Evolutionary conservation across 768 basidiomycete genomes (phyloP), one percentile per base, ranked within the genome.

Genomic region (Russula emetica): DNA sequence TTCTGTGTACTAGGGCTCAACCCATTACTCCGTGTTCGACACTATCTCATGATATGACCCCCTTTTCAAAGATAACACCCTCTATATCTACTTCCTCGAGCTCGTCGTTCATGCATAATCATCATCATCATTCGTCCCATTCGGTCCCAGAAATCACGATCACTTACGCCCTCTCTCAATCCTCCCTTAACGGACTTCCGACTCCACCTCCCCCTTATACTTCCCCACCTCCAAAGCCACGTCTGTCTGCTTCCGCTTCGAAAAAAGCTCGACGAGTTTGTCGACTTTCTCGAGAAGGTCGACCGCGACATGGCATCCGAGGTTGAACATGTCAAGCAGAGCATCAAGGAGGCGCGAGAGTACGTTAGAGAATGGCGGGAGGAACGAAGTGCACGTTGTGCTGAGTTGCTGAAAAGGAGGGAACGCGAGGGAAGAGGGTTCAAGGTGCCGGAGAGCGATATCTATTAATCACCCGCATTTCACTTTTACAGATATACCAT

Each of bases 281-380:
- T 67, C 44, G 59, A 63, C 40, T 50, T 68, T 36, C 61, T 69
- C 34, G 66, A 69, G 22, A 63, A 53, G 53, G 47, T 64, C 20
- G 66, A 69, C 32, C 62, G 51, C 34, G 68, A 69, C 34, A 63
- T 69, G 61, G 38, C 62, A 11, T 34, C n/a, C 52, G 62, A 67
- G 13, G 34, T 69, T 26, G 58, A 63, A 30, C 68, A 67, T 26
- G 62, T 69, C 49, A 63, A 59, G 60, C 60, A 58, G 38, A 67
- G 60, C 44, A 67, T 69, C 36, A 47, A 38, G 52, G 68, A 69
- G 40, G 59, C 68, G 14, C 62, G 61, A 1, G 59, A 45, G 18
- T 64, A 61, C 22, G 47, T 64, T 24, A 42, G 53, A 16, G 62
- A 55, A 28, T 69, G 68, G 68, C 68, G 47, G 20, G 49, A 58